Percentiles rank a stretch among this genome's conserved stretches.
Conservation (phyloP, 176 grass and related monocot genomes). For the Dactylis glomerata region DNA sequence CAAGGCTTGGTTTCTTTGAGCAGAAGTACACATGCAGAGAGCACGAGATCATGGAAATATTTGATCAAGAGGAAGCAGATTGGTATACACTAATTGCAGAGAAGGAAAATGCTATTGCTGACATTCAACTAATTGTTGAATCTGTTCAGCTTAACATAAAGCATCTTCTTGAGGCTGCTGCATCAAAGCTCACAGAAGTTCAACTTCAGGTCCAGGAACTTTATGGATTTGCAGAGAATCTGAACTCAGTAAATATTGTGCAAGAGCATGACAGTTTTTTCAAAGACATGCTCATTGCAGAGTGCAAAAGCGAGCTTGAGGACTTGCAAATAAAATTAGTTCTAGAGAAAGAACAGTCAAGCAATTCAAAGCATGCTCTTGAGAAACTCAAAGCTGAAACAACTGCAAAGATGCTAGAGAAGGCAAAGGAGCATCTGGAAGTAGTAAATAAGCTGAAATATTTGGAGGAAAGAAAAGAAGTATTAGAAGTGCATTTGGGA, state of each 20-base stretch:
- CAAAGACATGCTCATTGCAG: constrained; percentile 39
- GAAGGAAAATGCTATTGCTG: constrained; percentile 52
- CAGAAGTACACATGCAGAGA: constrained; percentile 42
- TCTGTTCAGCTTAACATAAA: constrained; percentile 47
- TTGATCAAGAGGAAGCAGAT: constrained; percentile 62
- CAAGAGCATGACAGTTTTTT: constrained; percentile 55
- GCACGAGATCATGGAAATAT: constrained; percentile 39
- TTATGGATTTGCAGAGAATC: constrained; percentile 36
- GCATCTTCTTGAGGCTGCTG: constrained; percentile 37
- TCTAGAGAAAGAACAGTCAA: constrained; percentile 36
- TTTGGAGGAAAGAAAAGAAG: constrained; percentile 37
- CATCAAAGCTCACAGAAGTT: constrained; percentile 44
- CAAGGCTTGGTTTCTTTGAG: constrained; percentile 42
- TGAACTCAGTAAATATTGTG: constrained; percentile 42
- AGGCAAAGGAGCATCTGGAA: constrained; percentile 39
- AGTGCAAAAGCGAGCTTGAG: constrained; percentile 42
- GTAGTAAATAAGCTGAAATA: constrained; percentile 35
- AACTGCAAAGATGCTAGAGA: constrained; percentile 35
- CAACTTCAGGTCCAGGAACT: constrained; percentile 49
- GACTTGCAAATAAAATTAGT: constrained; percentile 29
- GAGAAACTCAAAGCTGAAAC: constrained; percentile 46
- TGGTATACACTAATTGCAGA: constrained; percentile 58
- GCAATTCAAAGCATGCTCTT: constrained; percentile 35
- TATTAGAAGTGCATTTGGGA: constrained; percentile 38
- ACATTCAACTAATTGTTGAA: constrained; percentile 40